These are phyloP conservation scores for Xylaria sp. DNA, from an alignment of 2,329 filamentous ascomycete genomes.

Conservation along the genomic window DNA sequence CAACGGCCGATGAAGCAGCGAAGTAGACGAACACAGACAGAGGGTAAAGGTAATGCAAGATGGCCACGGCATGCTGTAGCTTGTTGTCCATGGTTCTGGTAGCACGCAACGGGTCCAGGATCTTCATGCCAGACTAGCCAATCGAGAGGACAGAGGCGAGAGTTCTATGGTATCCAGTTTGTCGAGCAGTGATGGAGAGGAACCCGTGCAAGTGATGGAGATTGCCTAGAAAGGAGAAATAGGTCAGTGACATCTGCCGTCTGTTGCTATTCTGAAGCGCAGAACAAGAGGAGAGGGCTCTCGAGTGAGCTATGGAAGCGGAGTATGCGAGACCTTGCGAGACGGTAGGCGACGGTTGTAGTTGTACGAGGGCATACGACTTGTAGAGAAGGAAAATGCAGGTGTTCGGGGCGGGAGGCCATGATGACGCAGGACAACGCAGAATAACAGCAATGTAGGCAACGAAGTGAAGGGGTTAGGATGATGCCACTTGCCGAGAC, in stretches of 20 bases:
- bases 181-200: slow-evolving; percentile 6
- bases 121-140: slow-evolving; percentile 15
- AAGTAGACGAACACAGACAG: slow-evolving; percentile 68
- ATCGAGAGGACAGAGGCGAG: slow-evolving; percentile 6
- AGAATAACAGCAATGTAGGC: neutral
- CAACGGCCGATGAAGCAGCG: slow-evolving; percentile 60
- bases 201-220: slow-evolving; percentile 18
- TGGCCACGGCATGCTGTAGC: slow-evolving; percentile 51
- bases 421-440: neutral
- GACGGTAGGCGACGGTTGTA: neutral
- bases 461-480: neutral
- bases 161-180: slow-evolving; percentile 15
- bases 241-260: slow-evolving; percentile 17
- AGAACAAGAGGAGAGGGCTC: slow-evolving; percentile 1
- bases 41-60: slow-evolving; percentile 70
- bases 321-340: neutral
- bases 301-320: neutral
- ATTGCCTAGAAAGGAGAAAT: slow-evolving; percentile 21
- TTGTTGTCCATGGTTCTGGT: slow-evolving; percentile 32
- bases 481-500: slow-evolving; percentile 22
- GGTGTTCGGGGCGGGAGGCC: neutral
- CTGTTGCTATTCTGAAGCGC: neutral
- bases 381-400: neutral
- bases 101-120: slow-evolving; percentile 6
- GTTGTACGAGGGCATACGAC: neutral